Percentiles rank a stretch among this genome's conserved stretches.
Evolutionary conservation across 805 yeast species (phyloP).

Genomic region (Groenewaldozyma salmanticensis): DNA sequence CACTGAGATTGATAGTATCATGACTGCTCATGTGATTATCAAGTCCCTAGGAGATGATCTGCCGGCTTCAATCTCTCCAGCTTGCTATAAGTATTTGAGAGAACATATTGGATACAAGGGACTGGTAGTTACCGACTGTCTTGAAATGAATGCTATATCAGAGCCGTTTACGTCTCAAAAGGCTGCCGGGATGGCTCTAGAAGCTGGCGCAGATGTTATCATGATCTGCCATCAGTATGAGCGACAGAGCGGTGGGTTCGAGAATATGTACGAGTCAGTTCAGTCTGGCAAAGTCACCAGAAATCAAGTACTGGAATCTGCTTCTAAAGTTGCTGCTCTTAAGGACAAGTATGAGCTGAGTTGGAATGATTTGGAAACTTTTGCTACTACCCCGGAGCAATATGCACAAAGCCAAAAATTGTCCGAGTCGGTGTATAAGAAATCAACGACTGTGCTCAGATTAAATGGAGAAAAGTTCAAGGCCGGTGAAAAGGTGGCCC

Average conservation of each 20-base stretch:
- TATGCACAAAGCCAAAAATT: conserved; percentile 1
- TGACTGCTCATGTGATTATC: conserved; percentile 48
- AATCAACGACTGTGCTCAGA: conserved; percentile 39
- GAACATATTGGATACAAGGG: conserved; percentile 42
- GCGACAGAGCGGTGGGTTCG: conserved; percentile 47
- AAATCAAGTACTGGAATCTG: conserved; percentile 29
- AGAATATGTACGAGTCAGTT: conserved; percentile 26
- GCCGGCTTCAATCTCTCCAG: conserved; percentile 49
- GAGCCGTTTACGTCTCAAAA: conserved; percentile 49
- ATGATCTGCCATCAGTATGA: conserved; percentile 46
- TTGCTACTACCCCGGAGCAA: conserved; percentile 19
- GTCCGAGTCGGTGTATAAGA: conserved; percentile 33
- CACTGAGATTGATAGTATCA: conserved; percentile 43
- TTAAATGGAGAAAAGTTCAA: conserved; percentile 31
- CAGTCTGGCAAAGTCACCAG: conserved; percentile 23
- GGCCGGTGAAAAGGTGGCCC: conserved; percentile 16
- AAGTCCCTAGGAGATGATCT: conserved; percentile 40
- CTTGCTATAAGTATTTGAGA: conserved; percentile 40
- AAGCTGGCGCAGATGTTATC: conserved; percentile 51
- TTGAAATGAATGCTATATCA: conserved; percentile 50
- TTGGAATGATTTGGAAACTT: conserved; percentile 30
- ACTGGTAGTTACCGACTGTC: conserved; percentile 47
- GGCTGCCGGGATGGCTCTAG: conserved; percentile 46
- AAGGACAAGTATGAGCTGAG: conserved; percentile 35
- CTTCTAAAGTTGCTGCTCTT: conserved; percentile 35